Conservation (phyloP, 805 yeast genomes). For the Ogataea trehaloabstinens region DNA sequence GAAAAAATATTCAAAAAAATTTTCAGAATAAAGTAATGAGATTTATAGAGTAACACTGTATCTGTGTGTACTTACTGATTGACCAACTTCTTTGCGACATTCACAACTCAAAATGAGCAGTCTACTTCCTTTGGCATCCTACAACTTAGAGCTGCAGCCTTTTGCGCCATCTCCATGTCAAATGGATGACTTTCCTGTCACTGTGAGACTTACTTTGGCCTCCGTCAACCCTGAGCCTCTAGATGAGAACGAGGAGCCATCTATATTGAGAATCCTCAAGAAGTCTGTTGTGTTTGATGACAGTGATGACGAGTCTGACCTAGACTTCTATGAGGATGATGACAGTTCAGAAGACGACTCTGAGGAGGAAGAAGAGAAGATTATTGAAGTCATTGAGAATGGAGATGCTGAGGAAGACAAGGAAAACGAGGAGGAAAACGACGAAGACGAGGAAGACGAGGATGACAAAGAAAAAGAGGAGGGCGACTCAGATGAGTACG, state of each 20-base stretch:
- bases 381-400: slow-evolving; percentile 17
- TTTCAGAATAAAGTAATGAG: not conserved
- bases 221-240: slow-evolving; percentile 89
- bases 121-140: slow-evolving; percentile 81
- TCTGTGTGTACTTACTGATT: no score
- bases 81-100: no score
- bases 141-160: slow-evolving; percentile 81
- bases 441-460: slow-evolving; percentile 35
- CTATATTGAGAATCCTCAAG: slow-evolving; percentile 87
- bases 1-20: not conserved
- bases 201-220: slow-evolving; percentile 90
- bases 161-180: slow-evolving; percentile 85
- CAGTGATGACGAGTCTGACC: slow-evolving; percentile 47
- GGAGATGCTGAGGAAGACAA: slow-evolving; percentile 30
- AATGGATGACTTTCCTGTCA: slow-evolving; percentile 81
- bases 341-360: slow-evolving; percentile 30
- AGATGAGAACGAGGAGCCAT: slow-evolving; percentile 79
- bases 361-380: slow-evolving; percentile 36
- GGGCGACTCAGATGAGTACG: slow-evolving; percentile 56
- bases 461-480: slow-evolving; percentile 51
- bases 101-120: slow-evolving; percentile 57
- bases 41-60: not conserved
- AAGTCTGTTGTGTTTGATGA: slow-evolving; percentile 46
- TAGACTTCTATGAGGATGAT: slow-evolving; percentile 43
- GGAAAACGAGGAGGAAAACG: slow-evolving; percentile 25